Conservation (phyloP, 1,284 basidiomycete genomes). For the Ustilago sp. region DNA sequence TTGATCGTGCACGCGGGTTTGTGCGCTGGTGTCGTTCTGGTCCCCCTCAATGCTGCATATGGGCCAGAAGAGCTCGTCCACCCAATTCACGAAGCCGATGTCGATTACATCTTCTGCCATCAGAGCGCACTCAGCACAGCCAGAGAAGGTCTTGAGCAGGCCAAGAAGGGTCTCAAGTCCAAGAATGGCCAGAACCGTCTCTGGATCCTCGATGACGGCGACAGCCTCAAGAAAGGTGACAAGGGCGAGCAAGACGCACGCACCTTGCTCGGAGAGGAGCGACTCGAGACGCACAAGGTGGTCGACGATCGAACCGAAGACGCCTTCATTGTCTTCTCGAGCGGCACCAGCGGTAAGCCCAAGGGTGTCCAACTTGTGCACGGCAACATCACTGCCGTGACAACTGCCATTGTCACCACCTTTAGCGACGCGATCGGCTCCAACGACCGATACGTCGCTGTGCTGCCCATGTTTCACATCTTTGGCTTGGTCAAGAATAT, state of each 20-base stretch:
- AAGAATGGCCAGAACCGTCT: conserved; percentile 52
- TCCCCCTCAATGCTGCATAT: conserved; percentile 63
- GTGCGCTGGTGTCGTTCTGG: conserved; percentile 52
- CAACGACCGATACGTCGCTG: conserved; percentile 47
- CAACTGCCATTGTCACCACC: conserved; percentile 37
- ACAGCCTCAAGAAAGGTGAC: conserved; percentile 46
- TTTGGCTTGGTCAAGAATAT: conserved; percentile 74
- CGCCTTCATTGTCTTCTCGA: conserved; percentile 62
- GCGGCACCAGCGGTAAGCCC: conserved; percentile 66
- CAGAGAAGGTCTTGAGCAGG: conserved; percentile 48
- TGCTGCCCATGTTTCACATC: conserved; percentile 64
- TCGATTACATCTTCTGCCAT: conserved; percentile 58
- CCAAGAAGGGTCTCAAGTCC: conserved; percentile 33
- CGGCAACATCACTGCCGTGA: conserved; percentile 58
- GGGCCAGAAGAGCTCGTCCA: conserved; percentile 63
- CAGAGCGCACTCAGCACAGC: conserved; percentile 50
- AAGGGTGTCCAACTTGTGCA: conserved; percentile 67
- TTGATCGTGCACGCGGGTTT: conserved; percentile 55
- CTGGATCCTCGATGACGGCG: conserved; percentile 65
- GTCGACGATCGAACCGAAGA: conserved; percentile 44
- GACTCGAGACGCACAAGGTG: conserved; percentile 51
- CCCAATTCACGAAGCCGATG: conserved; percentile 58
- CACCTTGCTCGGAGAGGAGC: conserved; percentile 35
- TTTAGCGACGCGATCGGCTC: conserved; percentile 47
- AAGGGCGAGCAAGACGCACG: conserved; percentile 57